phyloP scores from a whole-genome alignment of 176 grass and related monocot genomes.

The Raddia guianensis region DNA sequence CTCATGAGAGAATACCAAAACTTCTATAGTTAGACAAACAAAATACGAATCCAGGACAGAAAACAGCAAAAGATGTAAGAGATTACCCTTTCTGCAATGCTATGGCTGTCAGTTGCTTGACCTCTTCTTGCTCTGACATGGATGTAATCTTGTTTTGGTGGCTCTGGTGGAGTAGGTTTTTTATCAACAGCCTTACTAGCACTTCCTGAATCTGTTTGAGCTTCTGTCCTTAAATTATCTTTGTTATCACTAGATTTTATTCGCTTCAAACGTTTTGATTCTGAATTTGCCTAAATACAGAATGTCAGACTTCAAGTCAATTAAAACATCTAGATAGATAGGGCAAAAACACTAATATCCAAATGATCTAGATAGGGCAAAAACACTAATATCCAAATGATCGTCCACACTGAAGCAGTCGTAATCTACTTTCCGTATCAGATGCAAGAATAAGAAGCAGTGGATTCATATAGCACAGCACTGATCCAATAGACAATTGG shows the following conservation, averaged over 20 bases:
- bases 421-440: not conserved
- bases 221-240: conserved; percentile 51
- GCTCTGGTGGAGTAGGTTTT: conserved; percentile 52
- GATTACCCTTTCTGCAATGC: conserved; percentile 84
- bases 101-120: conserved; percentile 86
- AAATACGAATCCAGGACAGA: not conserved
- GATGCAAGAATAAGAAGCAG: not conserved
- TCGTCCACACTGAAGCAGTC: not conserved
- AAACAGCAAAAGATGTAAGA: not conserved
- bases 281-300: conserved; percentile 52
- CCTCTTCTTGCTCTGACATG: conserved; percentile 85
- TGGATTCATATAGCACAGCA: not conserved
- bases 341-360: not conserved
- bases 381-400: conserved; percentile 6
- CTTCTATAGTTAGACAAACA: not conserved
- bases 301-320: not conserved
- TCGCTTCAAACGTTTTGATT: conserved; percentile 53
- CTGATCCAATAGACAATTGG: not conserved
- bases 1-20: conserved; percentile 1
- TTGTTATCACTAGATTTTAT: conserved; percentile 53
- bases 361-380: not conserved
- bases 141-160: conserved; percentile 75
- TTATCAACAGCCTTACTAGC: conserved; percentile 53
- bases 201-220: conserved; percentile 44
- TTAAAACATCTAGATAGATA: not conserved